Evolutionary conservation across 2,329 filamentous ascomycete species (phyloP), one percentile per base, ranked within the genome.

Genomic region (Pestalotiopsis sp.): DNA sequence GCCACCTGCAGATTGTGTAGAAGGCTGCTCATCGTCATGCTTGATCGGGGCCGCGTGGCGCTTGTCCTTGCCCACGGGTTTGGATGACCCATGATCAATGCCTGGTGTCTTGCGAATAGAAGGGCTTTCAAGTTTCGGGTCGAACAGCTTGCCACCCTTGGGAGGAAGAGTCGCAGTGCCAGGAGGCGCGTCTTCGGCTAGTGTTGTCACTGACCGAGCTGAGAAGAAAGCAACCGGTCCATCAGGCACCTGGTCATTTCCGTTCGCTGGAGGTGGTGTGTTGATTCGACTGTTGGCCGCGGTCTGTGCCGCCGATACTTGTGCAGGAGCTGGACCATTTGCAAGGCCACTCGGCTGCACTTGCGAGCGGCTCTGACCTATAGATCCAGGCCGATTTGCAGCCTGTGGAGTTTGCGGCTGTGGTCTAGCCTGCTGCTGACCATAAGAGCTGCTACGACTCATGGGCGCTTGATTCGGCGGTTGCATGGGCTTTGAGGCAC

Each of bases 51-150:
- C 77, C 0, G 89, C 81, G 68, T 90, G 87, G 71, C 87, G 83
- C 0, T 85, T 81, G 60, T 83, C 85, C 70, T 86, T 87, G 3
- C 86, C 87, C 2, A 97, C 82, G 0, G 94, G 93, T 65, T 91
- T 91, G 4, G 92, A 95, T 65, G 89, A 91, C 25, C 83, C 90
- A 76, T 97, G 93, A 75, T 98, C 94, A 52, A 98, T 87, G 2
- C 95, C 95, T 0, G 92, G 92, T 0, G 95, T 98, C 77, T 95
- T 95, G 70, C 93, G 89, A 76, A 97, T 94, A 0, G 94, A 96
- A 0, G 95, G 94, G 70, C 91, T 93, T 74, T 95, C 92, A 5
- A 90, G 86, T 68, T 90, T 90, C 2, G 92, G 92, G 73, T 95
- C 92, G 78, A 95, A 95, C 27, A 85, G 82, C 13, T 88, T 85